A percentile compares a stretch with the other conserved stretches of the same genome.
phyloP scores from a whole-genome alignment of 768 basidiomycete genomes.

The Serendipita sp. region DNA sequence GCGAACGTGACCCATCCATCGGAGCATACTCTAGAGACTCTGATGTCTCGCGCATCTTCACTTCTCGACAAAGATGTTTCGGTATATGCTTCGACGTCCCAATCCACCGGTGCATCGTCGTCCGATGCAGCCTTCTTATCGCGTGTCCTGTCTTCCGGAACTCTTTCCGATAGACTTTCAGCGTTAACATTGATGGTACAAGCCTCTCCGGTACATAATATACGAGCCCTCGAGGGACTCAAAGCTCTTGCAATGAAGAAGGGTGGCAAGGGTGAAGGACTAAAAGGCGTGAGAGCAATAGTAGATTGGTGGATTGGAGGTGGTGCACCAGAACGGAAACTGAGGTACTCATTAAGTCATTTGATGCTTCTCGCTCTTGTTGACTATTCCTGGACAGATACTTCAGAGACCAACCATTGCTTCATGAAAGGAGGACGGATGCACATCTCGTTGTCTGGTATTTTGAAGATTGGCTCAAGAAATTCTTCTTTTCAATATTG shows the following conservation, averaged over 20 bases:
- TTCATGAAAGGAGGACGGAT: conserved; percentile 47
- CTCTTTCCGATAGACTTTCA: conserved; percentile 79
- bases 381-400: conserved; percentile 35
- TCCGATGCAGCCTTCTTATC: conserved; percentile 71
- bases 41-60: conserved; percentile 29
- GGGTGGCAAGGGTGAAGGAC: conserved; percentile 71
- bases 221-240: conserved; percentile 58
- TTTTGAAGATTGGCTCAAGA: conserved; percentile 97
- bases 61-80: conserved; percentile 30
- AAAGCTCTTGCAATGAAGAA: conserved; percentile 72
- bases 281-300: conserved; percentile 79
- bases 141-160: conserved; percentile 75
- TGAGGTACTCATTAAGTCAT: conserved; percentile 39
- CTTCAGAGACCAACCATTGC: conserved; percentile 73
- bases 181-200: conserved; percentile 82
- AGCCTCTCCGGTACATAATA: conserved; percentile 63
- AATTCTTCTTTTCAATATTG: conserved; percentile 83
- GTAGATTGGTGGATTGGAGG: conserved; percentile 98
- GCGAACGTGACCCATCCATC: conserved; percentile 21
- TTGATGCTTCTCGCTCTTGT: neutral
- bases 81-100: conserved; percentile 27
- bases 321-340: conserved; percentile 72
- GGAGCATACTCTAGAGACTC: conserved; percentile 27
- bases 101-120: conserved; percentile 17
- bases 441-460: conserved; percentile 65